A percentile compares a stretch with the other conserved stretches of the same genome.
These are phyloP conservation scores for Saksenaea oblongispora DNA, from an alignment of 371 early-diverging fungal genomes.

Conservation along the genomic window DNA sequence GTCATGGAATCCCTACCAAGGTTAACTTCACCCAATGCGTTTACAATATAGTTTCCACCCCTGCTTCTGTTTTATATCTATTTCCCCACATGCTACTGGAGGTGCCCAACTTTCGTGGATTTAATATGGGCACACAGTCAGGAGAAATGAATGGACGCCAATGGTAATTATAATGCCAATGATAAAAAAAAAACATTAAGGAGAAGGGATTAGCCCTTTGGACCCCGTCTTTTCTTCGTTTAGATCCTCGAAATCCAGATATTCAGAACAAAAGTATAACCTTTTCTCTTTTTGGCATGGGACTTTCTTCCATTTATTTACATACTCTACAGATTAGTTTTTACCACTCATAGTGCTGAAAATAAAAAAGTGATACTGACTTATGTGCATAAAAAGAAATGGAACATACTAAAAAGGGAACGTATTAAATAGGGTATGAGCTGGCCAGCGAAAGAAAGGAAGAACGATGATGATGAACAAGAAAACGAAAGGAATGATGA, in stretches of 20 bases:
- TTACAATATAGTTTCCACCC: not conserved
- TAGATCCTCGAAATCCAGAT: not conserved
- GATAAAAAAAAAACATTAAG: not conserved
- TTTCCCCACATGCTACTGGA: not conserved
- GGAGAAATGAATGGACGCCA: too few species aligned
- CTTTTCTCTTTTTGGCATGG: not conserved
- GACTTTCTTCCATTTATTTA: not conserved
- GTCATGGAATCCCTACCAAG: constrained; percentile 24
- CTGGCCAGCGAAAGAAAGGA: not conserved
- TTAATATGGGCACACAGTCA: not conserved
- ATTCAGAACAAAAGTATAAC: not conserved
- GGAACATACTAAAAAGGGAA: not conserved
- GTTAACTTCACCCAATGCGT: constrained; percentile 18
- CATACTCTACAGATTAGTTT: not conserved
- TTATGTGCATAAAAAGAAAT: not conserved
- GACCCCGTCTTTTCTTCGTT: not conserved
- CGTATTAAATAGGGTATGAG: not conserved
- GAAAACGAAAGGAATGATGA: not conserved
- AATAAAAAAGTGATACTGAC: not conserved
- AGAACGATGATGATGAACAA: not conserved
- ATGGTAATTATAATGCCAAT: not conserved
- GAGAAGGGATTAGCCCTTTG: not conserved
- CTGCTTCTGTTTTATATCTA: not conserved
- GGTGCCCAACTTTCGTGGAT: not conserved
- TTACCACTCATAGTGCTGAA: not conserved